phyloP scores from a whole-genome alignment of 768 basidiomycete genomes.

The Peribolospora baueri region DNA sequence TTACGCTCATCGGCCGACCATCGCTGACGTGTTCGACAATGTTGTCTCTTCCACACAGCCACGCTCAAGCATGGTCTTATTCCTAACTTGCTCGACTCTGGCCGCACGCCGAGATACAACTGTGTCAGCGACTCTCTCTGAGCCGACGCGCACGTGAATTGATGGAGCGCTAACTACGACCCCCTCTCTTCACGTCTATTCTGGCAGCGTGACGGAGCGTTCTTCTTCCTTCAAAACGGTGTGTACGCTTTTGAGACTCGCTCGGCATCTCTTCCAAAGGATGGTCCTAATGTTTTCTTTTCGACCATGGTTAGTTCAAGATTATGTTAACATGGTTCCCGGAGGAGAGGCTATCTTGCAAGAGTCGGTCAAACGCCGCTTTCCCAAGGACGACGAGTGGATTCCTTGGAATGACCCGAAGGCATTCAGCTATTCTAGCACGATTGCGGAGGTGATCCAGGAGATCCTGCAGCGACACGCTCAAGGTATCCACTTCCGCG shows the following conservation, averaged over 20 bases:
- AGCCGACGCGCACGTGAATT: too few relatives aligned
- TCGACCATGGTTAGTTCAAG: slow-evolving; percentile 31
- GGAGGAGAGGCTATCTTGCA: slow-evolving; percentile 57
- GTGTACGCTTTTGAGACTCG: slow-evolving; percentile 74
- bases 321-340: slow-evolving; percentile 62
- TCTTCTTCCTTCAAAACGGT: not conserved
- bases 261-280: slow-evolving; percentile 98
- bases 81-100: slow-evolving; percentile 81
- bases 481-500: slow-evolving; percentile 72
- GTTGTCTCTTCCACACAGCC: slow-evolving; percentile 36
- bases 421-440: slow-evolving; percentile 59
- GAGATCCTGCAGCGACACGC: slow-evolving; percentile 89
- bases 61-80: slow-evolving; percentile 88
- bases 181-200: not conserved
- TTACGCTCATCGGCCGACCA: slow-evolving; percentile 1
- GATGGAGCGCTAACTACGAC: too few relatives aligned
- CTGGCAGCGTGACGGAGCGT: slow-evolving; percentile 3
- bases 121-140: not conserved
- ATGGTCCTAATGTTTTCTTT: slow-evolving; percentile 15
- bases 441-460: slow-evolving; percentile 83
- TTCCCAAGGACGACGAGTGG: slow-evolving; percentile 84
- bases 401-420: slow-evolving; percentile 65
- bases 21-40: not conserved
- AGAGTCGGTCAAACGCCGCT: slow-evolving; percentile 69
- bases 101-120: slow-evolving; percentile 47